Base-by-base conservation (phyloP, 2,329 filamentous ascomycete genomes). In the Clonostachys rhizophaga region DNA sequence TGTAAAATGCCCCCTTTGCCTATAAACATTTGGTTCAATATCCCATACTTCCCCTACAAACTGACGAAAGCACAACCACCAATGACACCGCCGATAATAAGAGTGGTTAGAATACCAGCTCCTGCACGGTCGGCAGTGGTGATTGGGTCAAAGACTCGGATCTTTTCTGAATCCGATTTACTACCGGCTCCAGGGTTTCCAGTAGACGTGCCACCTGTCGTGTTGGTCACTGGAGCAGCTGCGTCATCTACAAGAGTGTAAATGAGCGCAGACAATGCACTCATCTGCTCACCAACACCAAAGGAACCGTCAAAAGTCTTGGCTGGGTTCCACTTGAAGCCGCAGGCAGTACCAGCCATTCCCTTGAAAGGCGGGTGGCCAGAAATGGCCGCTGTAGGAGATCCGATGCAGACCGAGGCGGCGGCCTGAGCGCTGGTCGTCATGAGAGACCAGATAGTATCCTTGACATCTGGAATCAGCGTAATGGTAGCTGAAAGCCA, bases 201-300 rank as follows among this genome's bases (percentile, higher is more conserved):
- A 45, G 66, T 58, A 3, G 76, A 81, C 2, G 78, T 86, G 45
- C 84, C 85, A 34, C 84, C 84, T 2, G 73, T 78, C 5, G 67
- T 59, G 1, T 70, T 68, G 0, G 81, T 83, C 13, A 76, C 67
- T 0, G 81, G 76, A 2, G 63, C 63, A 13, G 63, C 58, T 3
- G 55, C 56, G n/a, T 63, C 59, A 40, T 68, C 61, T 39, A 81
- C 64, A 11, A 87, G 68, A 40, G 75, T 78, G 48, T 82, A 83
- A 62, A 81, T 81, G 53, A 89, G 67, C 12, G 84, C 76, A 24
- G 79, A 75, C 24, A 87, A 68, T 0, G 81, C 83, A 54, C 78
- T 83, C 76, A 89, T 86, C 70, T 88, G 81, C 61, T 86, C 73
- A 40, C 86, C 85, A 9, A 89, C 83, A 46, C 85, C 85, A 12